Base-by-base conservation (phyloP, 257 asterid genomes). In the Henckelia pumila region DNA sequence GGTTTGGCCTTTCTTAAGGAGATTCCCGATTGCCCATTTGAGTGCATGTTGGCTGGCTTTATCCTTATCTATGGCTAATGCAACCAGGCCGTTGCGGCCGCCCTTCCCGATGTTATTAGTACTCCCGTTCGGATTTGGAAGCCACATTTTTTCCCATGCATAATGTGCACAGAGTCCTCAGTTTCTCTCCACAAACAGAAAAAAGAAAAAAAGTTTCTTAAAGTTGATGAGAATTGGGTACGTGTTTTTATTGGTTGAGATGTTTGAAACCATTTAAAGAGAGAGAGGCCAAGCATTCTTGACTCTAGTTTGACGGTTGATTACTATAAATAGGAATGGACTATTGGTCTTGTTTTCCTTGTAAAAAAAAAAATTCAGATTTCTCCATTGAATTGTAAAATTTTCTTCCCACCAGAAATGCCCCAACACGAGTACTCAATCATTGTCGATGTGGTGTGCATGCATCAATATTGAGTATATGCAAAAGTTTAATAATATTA, bases 61-160 rank as follows among this genome's bases (percentile, higher is more conserved):
- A 62, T 91, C 95, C 71, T 77, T 94, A 62, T 88, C 97, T 4
- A 94, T 80, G 60, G 97, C 97, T 16, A 94, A 84, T n/a, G 97
- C 97, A 58, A 88, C 83, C 7, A 91, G 78, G 19, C 95, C 96
- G 71, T 81, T 85, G 30, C 79, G 76, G 9, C 81, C 90, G 20
- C 40, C 57, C 63, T 83, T 17, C 64, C 78, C n/a, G 17, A 0
- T n/a, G n/a, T n/a, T 40, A 19, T 5, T 60, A 0, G 14, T 2
- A 25, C 70, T 67, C 10, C 33, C 74, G 24, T 69, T 85, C 17
- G 78, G 40, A 71, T 55, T 80, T 30, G 87, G 57, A 66, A 70
- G 77, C 90, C 88, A 87, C 98, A 92, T 92, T 69, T 67, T 78
- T 14, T 40, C 50, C 49, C 50, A 40, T 40, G 50, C 50, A 40